Evolutionary conservation across 305 asterid species (phyloP), one percentile per base, ranked within the genome.

Genomic region (Rubia tinctorum): DNA sequence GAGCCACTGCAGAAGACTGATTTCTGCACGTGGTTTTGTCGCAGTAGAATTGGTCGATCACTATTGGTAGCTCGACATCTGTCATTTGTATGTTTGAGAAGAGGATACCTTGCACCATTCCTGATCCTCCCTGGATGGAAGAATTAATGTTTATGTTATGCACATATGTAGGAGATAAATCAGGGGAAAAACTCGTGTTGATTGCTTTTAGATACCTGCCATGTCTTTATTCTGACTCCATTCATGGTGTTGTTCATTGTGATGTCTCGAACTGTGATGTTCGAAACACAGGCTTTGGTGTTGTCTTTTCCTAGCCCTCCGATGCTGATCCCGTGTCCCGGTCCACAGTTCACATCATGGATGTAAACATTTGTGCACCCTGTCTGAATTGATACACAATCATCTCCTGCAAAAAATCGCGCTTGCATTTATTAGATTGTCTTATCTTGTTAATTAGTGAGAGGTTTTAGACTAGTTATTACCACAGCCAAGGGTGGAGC

Each of bases 311-410:
- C 99, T 9, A 95, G 86, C 4, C 97, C 87, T 8, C 99, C 99
- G 20, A 95, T 92, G 81, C 99, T 95, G 80, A 95, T 92, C 8
- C 99, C 99, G 62, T 95, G 99, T 22, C 99, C 99, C n/a, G 98
- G 99, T 30, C 99, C 99, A 59, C 99, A 95, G 65, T 85, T 85
- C 7, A 95, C 77, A 78, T 95, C 82, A 84, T 85, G 99, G 40
- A 92, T 72, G 78, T 89, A 91, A 5, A 95, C 91, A 56, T 95
- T 95, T 25, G 97, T 85, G 85, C 99, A 92, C 45, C 99, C 99
- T 10, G 99, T 89, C 83, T 95, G 99, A 76, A 95, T 89, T 2
- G 99, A 95, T 20, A 95, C 85, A 60, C 99, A 95, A 64, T 92
- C 99, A 73, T 95, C 99, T 80, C 99, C 99, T 95, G 89, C 81